Base-by-base conservation (phyloP, 176 grass and related monocot species). In the Hsuehochloa calcarea region DNA sequence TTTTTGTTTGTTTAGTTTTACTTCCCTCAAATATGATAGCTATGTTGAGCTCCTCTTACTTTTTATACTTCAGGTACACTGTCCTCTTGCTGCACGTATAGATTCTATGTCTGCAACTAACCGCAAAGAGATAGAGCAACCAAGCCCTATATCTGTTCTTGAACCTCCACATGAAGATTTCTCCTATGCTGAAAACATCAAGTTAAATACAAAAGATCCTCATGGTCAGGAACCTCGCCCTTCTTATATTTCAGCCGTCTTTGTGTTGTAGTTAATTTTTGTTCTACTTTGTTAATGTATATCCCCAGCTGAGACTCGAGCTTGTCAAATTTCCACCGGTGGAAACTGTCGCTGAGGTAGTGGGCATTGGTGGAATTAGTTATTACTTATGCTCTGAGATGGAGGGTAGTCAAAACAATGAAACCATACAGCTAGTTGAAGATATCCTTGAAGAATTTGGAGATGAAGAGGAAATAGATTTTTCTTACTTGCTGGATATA, bases 381-480 rank as follows among this genome's bases (percentile, higher is more conserved):
- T 65, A 80, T 47, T 51, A 61, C 38, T 49, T 60, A 20, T 75
- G 31, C 54, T 70, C 70, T 63, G 79, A 88, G 49, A 77, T 44
- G 35, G 65, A 63, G 40, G 16, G 0, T 31, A 73, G 26, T 23
- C 7, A 34, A 80, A 63, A 82, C 0, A 38, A 58, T 27, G 81
- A 95, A 49, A 31, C 74, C 14, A 81, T 90, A 31, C 82, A 88
- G 44, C 51, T 88, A 25, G 84, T 89, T 70, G 82, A 87, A 75
- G 87, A 91, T 46, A 91, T 91, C 65, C 51, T 66, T 68, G 87
- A 72, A 54, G 90, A 93, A 81, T 95, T 91, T 70, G 88, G 35
- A 60, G 84, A 92, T 65, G 88, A 97, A 84, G 95, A 94, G 84
- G 95, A 97, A 82, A 94, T 92, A 72, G 95, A 97, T 1, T 97